Percentiles rank a stretch among this genome's conserved stretches.
phyloP scores from a whole-genome alignment of 2,329 filamentous ascomycete species.

The Verticillium dahliae region DNA sequence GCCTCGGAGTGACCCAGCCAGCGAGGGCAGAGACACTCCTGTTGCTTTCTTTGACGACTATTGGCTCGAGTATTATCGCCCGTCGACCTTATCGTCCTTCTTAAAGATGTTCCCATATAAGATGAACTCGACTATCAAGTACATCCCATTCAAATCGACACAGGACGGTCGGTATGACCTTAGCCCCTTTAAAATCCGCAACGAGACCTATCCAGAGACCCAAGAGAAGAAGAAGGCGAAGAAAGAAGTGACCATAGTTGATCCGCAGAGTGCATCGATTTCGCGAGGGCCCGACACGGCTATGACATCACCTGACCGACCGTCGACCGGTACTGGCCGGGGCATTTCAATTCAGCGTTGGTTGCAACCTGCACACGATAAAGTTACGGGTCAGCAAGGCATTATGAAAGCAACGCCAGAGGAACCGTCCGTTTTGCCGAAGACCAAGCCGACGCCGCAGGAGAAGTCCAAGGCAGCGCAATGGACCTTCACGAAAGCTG shows the following conservation, averaged over 20 bases:
- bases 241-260: conserved; percentile 65
- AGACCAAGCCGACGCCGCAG: conserved; percentile 50
- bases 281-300: conserved; percentile 22
- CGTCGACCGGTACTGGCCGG: conserved; percentile 14
- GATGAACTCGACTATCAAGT: conserved; percentile 83
- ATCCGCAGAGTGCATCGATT: conserved; percentile 40
- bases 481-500: conserved; percentile 82
- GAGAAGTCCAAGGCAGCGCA: conserved; percentile 80
- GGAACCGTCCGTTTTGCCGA: conserved; percentile 19
- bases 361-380: conserved; percentile 40
- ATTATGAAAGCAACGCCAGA: conserved; percentile 48
- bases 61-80: conserved; percentile 95
- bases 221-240: conserved; percentile 55
- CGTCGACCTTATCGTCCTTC: conserved; percentile 79
- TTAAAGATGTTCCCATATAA: conserved; percentile 88
- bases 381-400: conserved; percentile 27
- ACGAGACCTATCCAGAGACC: conserved; percentile 50
- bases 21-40: conserved; percentile 31
- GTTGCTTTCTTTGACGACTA: conserved; percentile 78
- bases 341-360: conserved; percentile 43
- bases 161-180: conserved; percentile 73
- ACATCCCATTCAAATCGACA: conserved; percentile 68
- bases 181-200: conserved; percentile 81
- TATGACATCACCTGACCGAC: conserved; percentile 30
- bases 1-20: conserved; percentile 22